Evolutionary conservation across 2,329 filamentous ascomycete genomes (phyloP), one percentile per base, ranked within the genome.

Genomic region (Macrophomina pseudophaseolina): DNA sequence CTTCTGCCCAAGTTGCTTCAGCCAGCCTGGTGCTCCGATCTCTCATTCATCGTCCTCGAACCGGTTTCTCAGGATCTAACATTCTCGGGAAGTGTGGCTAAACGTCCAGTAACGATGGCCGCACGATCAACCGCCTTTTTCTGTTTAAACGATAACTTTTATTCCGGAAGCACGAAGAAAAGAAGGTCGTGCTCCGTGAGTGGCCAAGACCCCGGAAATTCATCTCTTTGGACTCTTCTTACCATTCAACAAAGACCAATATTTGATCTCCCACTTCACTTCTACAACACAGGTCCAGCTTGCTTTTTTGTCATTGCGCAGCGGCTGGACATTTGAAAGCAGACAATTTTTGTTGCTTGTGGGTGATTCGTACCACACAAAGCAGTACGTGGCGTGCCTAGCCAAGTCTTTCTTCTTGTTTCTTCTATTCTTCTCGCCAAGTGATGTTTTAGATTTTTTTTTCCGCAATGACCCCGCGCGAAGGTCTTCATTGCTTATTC

Each of bases 201-300:
- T 32, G 40, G 54, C 54, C 54, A 18, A 32, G 38, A 44, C 54
- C 38, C 33, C 58, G 44, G 44, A 62, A 12, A 18, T 30, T 28
- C 23, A n/a, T 28, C 32, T 11, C 46, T 49, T 51, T 23, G 18
- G 30, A 30, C 44, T 38, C 35, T 59, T 53, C 30, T 7, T 48
- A 49, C 42, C 58, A 18, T 62, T 49, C 30, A 28, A 62, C n/a
- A 28, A 18, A 28, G 23, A 6, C 18, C 52, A 38, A 40, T 2
- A 9, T 23, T 14, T 12, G 32, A 23, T 52, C 33, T 33, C 23
- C 42, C 9, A 44, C 40, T 46, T 33, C 16, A n/a, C 44, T 62
- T 60, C 56, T 46, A 35, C 32, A 11, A 49, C 58, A 62, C 58
- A 62, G 58, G 58, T 40, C 58, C 56, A 59, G 56, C 56, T 23